Evolutionary conservation across 768 basidiomycete species (phyloP), one percentile per base, ranked within the genome.

Genomic region (Neoboletus brunneissimus): DNA sequence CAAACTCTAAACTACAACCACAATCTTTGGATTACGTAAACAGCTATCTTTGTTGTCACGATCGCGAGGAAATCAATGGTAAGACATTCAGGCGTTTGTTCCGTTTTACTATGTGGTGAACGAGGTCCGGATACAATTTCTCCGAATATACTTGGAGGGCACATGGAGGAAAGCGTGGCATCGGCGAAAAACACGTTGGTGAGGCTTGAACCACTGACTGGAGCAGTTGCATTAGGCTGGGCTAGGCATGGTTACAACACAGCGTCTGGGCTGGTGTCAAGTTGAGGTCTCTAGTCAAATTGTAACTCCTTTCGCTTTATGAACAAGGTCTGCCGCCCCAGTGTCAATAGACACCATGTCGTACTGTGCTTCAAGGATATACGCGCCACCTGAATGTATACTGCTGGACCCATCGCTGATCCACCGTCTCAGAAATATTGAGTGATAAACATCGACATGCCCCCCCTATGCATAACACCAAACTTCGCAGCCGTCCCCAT

Each of bases 401-500:
- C 15, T 25, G 10, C 15, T 25, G 10, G 20, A 40, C 4, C 11
- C 38, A 11, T 40, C 9, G 13, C 44, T 29, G 12, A 49, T 7
- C 35, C 15, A 18, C 4, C n/a, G n/a, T 10, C n/a, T n/a, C 18
- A 3, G 37, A 38, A 20, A 7, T 25, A 41, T 29, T 4, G 23
- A 37, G 23, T n/a, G n/a, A 37, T 16, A 18, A 51, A 41, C 20
- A 16, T 45, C 12, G 10, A 47, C 7, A n/a, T 27, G 11, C 0
- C 10, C 32, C n/a, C n/a, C 7, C 25, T 38, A 64, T 32, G 63
- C 52, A 53, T 51, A 57, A 53, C 66, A 65, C 65, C 63, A 65
- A 35, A 66, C 48, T 48, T 66, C 66, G 51, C 65, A 66, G 7
- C 52, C 49, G 2, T 62, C 66, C 7, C 52, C 31, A 44, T 54